Evolutionary conservation across 345 rosid species (phyloP), one percentile per base, ranked within the genome.

Genomic region (Linum trigynum): DNA sequence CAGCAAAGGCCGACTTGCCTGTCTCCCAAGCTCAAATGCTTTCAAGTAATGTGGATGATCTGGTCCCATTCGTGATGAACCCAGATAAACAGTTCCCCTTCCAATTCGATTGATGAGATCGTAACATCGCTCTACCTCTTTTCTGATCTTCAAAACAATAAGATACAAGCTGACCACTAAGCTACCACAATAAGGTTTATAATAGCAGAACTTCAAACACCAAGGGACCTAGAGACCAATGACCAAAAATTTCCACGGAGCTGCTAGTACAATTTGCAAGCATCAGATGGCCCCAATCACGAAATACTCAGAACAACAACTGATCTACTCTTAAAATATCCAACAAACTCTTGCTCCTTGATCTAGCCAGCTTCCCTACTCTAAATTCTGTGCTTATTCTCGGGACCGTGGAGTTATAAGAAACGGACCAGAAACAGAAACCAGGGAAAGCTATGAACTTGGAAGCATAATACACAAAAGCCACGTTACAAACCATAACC

Each of bases 41-140:
- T 79, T 81, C 50, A 64, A 59, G 75, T 88, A 84, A 80, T 88
- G 94, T 12, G 81, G 76, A 78, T 82, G 90, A 74, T 78, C 77
- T 7, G 86, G 77, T 67, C 81, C 90, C 85, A 85, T 83, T 73
- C 98, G 83, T 1, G 97, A 82, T 11, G 96, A 92, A 66, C 98
- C 97, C 75, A 92, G 75, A 75, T 92, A 92, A 56, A 87, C 70
- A 62, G 84, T 86, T 63, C 98, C 98, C 72, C 91, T 83, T 62
- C 98, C 96, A 7, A 89, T 84, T 67, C 84, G 80, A 53, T 66
- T 80, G 76, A 86, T 71, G 67, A 92, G 90, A 50, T 84, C 82
- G 57, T 87, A 92, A 77, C 98, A 92, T 42, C 63, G 70, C 48
- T 71, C 79, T 40, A 89, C 82, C 80, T 89, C 98, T 74, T 83